A percentile compares a stretch with the other conserved stretches of the same genome.
These are phyloP conservation scores for Leptographium flavum DNA, from an alignment of 2,329 filamentous ascomycete species.

Conservation along the genomic window DNA sequence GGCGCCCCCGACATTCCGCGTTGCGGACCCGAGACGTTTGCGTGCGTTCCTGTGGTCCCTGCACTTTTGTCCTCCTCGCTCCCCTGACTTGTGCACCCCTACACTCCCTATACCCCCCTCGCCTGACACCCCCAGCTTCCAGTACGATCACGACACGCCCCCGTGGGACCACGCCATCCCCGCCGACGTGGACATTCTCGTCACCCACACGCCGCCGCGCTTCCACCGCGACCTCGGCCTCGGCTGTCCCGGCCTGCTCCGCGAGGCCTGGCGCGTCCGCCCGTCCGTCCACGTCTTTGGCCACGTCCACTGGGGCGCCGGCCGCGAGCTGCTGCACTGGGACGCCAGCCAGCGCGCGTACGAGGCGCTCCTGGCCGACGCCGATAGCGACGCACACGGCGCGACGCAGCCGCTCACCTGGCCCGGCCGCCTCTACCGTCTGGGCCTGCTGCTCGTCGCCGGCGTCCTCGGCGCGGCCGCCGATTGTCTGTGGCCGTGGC, in stretches of 20 bases:
- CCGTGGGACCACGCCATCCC: constrained; percentile 64
- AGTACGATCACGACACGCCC: constrained; percentile 51
- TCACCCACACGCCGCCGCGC: constrained; percentile 72
- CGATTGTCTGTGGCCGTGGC: neutral
- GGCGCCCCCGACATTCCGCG: constrained; percentile 69
- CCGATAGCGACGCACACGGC: neutral
- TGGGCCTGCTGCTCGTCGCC: constrained; percentile 30
- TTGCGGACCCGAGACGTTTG: constrained; percentile 58
- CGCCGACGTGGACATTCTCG: constrained; percentile 56
- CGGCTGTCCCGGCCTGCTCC: constrained; percentile 56
- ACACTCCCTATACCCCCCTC: neutral
- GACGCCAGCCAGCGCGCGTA: constrained; percentile 59
- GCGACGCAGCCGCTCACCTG: constrained; percentile 15
- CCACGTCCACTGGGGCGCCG: constrained; percentile 67
- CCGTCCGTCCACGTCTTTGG: constrained; percentile 73
- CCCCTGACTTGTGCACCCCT: neutral
- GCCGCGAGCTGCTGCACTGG: constrained; percentile 56
- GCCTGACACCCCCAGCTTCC: constrained; percentile 36
- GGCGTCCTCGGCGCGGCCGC: constrained; percentile 22
- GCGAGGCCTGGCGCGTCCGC: constrained; percentile 59
- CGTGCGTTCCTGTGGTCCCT: constrained; percentile 18
- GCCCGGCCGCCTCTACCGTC: constrained; percentile 26
- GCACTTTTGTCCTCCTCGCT: neutral
- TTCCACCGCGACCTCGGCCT: constrained; percentile 55
- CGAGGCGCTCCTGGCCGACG: constrained; percentile 42